Evolutionary conservation across 2,329 filamentous ascomycete species (phyloP), one percentile per base, ranked within the genome.

Genomic region (Trichoderma sp.): DNA sequence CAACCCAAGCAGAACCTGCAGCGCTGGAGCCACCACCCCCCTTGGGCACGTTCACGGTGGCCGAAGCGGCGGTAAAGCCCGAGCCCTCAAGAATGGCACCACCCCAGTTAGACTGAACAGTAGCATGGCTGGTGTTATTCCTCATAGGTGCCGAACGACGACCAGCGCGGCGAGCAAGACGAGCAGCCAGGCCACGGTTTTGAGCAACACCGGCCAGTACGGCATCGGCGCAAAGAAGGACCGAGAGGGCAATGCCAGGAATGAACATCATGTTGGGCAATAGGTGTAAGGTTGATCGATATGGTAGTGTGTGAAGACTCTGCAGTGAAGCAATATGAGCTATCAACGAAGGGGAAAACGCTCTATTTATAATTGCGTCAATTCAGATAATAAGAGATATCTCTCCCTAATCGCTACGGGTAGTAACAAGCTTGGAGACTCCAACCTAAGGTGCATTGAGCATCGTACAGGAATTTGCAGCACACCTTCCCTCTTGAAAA

Each of bases 31-130:
- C 61, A 13, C 61, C 61, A 27, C 61, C 61, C 6, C 61, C 61
- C 19, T 17, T n/a, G 4, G 61, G 61, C 15, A 64, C 61, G n/a
- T 54, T 64, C 10, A 64, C 61, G 12, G 61, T 64, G 25, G 61
- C 61, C 27, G 61, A 42, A 52, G 61, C 61, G 9, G 48, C 61
- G 10, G 22, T 64, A 19, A 32, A 64, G 9, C 50, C 50, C 3
- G 48, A 53, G 5, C 61, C 61, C 8, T 32, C 35, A 9, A 64
- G 61, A 25, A 64, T 64, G 17, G 61, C 61, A 22, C 61, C 61
- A n/a, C 61, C 61, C 61, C 61, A 64, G 35, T 64, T 64, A n/a
- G 61, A 64, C 25, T 64, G 45, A 25, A 64, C 61, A 17, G 34
- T 56, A 6, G 61, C 61, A 39, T 64, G 61, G 52, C 52, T 53